A percentile compares a stretch with the other conserved stretches of the same genome.
Conservation (phyloP, 164 flowering plant species). For the Magnolia kwangsiensis region DNA sequence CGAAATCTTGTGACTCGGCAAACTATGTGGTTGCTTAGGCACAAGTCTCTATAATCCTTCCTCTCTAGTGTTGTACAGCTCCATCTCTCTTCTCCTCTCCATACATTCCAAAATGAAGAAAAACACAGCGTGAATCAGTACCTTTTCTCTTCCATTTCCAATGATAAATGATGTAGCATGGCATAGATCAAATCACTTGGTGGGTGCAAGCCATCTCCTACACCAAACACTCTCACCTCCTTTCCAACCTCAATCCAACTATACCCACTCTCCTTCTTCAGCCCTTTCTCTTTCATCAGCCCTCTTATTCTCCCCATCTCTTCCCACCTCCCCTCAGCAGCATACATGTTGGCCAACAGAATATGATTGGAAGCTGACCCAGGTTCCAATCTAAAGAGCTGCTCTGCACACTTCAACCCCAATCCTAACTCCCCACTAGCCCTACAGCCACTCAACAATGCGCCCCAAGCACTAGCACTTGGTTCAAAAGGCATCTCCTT, state of each 20-base stretch:
- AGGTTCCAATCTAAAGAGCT: slow-evolving; percentile 22
- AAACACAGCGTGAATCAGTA: not conserved
- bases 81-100: too few relatives aligned
- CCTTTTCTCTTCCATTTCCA: slow-evolving; percentile 8
- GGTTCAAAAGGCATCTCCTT: slow-evolving; percentile 21
- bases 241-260: slow-evolving; percentile 21
- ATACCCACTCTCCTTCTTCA: slow-evolving; percentile 23
- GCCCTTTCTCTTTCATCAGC: slow-evolving; percentile 16
- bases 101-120: not conserved
- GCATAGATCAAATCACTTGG: slow-evolving; percentile 12
- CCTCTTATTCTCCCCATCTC: slow-evolving; percentile 17
- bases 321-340: slow-evolving; percentile 21
- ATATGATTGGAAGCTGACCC: slow-evolving; percentile 20
- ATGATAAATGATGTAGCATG: slow-evolving; percentile 7
- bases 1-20: too few relatives aligned
- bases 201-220: slow-evolving; percentile 21
- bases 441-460: slow-evolving; percentile 16
- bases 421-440: slow-evolving; percentile 13
- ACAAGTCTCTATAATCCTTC: too few relatives aligned
- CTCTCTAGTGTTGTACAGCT: too few relatives aligned
- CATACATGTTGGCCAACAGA: slow-evolving; percentile 23
- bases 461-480: slow-evolving; percentile 23
- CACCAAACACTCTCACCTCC: slow-evolving; percentile 21
- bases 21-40: too few relatives aligned
- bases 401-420: slow-evolving; percentile 16